Base-by-base conservation (phyloP, 495 filamentous ascomycete genomes). In the Parachaetomium inaequale region DNA sequence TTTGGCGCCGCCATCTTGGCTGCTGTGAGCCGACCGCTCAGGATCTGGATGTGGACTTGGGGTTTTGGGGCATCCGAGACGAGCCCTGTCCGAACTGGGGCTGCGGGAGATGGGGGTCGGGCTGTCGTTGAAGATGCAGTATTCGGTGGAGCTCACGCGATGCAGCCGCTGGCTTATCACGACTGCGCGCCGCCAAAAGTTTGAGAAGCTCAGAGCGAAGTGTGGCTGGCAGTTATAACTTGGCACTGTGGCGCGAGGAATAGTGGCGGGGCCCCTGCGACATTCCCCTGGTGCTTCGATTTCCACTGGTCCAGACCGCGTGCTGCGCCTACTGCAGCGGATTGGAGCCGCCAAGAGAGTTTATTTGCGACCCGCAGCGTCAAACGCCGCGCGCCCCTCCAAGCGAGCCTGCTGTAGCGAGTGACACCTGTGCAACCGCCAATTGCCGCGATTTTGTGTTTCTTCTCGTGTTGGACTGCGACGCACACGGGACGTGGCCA, bases 1-100 rank as follows among this genome's bases (percentile, higher is more conserved):
- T 92, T 92, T 65, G 76, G 69, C 52, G 74, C 68, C 58, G 80
- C 81, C 82, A 82, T 84, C 66, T 73, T 80, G 76, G 66, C 53
- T 49, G 59, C 61, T 59, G 52, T 25, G 63, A 70, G 66, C 67
- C 46, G 57, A 17, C 19, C 53, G 62, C 67, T 63, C 67, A 25
- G 28, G 53, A 31, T 47, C 17, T 11, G 25, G 23, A 46, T 56
- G 42, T 23, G 3, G 26, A 28, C 12, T 38, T 28, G 10, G 15
- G 31, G 26, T 23, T 12, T 6, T 26, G 6, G 0, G 19, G 21
- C 11, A 59, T 63, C 11, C 47, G 34, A 36, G 28, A 11, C 28
- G 10, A 34, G 1, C 3, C 0, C 2, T 23, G 21, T 54, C 7
- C 2, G 15, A 7, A 19, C 21, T 6, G n/a, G 40, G 14, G 31